Percentiles rank a stretch among this genome's conserved stretches.
Conservation (phyloP, 805 yeast genomes). For the Millerozyma miso region DNA sequence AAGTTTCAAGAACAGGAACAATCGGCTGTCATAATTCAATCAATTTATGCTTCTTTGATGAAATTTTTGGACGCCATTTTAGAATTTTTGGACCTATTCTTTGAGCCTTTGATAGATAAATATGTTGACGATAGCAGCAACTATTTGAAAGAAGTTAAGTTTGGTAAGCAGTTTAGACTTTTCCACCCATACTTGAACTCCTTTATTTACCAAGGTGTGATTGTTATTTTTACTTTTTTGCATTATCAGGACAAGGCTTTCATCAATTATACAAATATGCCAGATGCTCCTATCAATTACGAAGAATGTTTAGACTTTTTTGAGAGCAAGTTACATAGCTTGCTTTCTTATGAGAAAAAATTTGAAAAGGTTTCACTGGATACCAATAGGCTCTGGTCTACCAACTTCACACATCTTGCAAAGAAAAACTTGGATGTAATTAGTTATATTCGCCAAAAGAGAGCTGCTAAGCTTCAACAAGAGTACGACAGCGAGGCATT, state of each 20-base stretch:
- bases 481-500: constrained; percentile 3
- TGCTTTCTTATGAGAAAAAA: constrained; percentile 21
- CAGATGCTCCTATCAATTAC: constrained; percentile 4
- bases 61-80: constrained; percentile 34
- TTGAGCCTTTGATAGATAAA: constrained; percentile 12
- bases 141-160: constrained; percentile 8
- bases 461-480: constrained; percentile 2
- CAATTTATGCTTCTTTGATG: constrained; percentile 33
- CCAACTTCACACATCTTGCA: constrained; percentile 28
- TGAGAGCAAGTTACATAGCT: constrained; percentile 18
- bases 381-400: constrained; percentile 28
- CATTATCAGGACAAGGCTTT: constrained; percentile 33
- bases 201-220: constrained; percentile 48
- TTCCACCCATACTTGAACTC: constrained; percentile 46
- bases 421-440: constrained; percentile 28
- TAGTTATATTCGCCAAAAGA: constrained; percentile 19
- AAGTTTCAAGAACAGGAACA: constrained; percentile 24
- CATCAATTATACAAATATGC: constrained; percentile 7
- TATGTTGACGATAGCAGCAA: constrained; percentile 6
- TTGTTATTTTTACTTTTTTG: constrained; percentile 46
- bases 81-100: constrained; percentile 28
- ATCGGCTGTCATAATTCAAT: constrained; percentile 25
- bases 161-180: constrained; percentile 34
- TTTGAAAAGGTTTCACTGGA: constrained; percentile 15
- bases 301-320: constrained; percentile 19